phyloP scores from a whole-genome alignment of 139 green algal genomes.

The Edaphochlamys debaryana region DNA sequence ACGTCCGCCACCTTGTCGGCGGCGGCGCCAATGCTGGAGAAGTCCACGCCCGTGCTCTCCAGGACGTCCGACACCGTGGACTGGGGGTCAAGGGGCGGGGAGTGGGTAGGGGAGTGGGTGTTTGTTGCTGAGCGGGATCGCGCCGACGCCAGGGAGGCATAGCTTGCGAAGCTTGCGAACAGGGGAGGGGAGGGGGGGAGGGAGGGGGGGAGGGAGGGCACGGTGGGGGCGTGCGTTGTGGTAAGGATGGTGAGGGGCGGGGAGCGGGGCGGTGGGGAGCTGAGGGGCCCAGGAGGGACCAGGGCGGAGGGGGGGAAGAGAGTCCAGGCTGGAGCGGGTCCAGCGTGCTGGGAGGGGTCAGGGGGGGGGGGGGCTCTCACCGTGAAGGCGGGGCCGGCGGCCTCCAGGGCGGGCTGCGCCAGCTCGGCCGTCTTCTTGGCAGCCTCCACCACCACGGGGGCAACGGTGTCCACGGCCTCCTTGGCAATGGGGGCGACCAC shows the following conservation, averaged over 20 bases:
- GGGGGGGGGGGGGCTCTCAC: too few species aligned
- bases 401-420: constrained; percentile 59
- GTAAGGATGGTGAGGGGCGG: too few species aligned
- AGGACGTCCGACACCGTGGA: constrained; percentile 39
- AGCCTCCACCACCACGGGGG: constrained; percentile 61
- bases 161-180: too few species aligned
- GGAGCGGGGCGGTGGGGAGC: too few species aligned
- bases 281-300: not conserved
- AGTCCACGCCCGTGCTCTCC: constrained; percentile 53
- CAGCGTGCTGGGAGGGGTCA: too few species aligned
- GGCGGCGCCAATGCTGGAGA: constrained; percentile 44
- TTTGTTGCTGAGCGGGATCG: too few species aligned
- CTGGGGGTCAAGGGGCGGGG: not conserved
- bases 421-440: constrained; percentile 50
- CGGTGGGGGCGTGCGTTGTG: too few species aligned
- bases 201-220: not conserved
- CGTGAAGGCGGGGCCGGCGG: constrained; percentile 57
- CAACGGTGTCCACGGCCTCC: constrained; percentile 53
- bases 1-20: constrained; percentile 49
- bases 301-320: not conserved
- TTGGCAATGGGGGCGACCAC: constrained; percentile 71
- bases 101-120: not conserved
- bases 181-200: not conserved
- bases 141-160: too few species aligned
- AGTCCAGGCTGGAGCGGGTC: too few species aligned